phyloP scores from a whole-genome alignment of 139 green algal species.

The Tetradesmus obliquus region DNA sequence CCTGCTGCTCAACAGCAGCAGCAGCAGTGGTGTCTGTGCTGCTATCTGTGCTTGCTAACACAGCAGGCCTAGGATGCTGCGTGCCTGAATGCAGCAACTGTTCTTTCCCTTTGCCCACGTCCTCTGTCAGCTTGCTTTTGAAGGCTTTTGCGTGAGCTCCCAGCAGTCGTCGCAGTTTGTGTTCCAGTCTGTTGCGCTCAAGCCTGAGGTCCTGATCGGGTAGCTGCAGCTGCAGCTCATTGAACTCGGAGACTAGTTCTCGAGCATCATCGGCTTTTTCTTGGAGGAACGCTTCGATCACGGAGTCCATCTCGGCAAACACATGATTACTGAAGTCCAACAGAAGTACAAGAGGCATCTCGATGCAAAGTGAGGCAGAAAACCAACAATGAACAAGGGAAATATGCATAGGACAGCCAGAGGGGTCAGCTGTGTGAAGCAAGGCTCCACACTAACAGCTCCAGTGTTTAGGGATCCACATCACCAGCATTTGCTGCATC shows the following conservation, averaged over 20 bases:
- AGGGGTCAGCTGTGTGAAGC: too few species aligned
- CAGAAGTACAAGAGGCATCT: not conserved
- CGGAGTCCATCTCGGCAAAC: slow-evolving; percentile 11
- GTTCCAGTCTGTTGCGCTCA: not conserved
- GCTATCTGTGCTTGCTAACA: not conserved
- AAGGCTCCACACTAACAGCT: not conserved
- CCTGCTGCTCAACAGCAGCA: not conserved
- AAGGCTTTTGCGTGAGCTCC: not conserved
- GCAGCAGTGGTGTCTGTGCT: not conserved
- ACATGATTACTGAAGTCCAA: slow-evolving; percentile 24
- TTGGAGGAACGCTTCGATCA: not conserved
- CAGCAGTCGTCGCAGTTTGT: not conserved
- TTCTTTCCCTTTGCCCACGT: not conserved
- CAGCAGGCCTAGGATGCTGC: not conserved
- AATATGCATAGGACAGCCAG: too few species aligned
- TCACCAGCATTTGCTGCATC: not conserved
- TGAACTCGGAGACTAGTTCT: not conserved
- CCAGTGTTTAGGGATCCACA: not conserved
- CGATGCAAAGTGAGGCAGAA: not conserved
- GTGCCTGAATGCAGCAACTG: not conserved
- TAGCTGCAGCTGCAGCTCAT: not conserved
- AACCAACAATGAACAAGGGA: too few species aligned
- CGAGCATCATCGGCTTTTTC: not conserved
- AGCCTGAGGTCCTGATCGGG: not conserved
- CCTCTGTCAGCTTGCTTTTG: not conserved